Conservation (phyloP, 495 filamentous ascomycete species). For the Tirmania nivea region DNA sequence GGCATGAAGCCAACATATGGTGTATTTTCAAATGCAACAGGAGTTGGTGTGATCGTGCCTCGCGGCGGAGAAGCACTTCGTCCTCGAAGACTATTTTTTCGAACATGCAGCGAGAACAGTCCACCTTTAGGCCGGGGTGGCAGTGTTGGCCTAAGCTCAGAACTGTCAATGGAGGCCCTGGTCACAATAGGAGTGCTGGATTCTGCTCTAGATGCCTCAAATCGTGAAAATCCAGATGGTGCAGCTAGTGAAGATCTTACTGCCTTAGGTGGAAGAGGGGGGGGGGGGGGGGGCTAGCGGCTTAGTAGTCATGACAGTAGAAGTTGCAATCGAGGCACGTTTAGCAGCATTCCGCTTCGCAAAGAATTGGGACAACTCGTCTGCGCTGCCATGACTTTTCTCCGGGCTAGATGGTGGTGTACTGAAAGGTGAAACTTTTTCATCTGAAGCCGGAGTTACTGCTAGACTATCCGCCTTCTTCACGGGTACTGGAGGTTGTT, state of each 20-base stretch:
- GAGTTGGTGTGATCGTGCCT: not conserved
- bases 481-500: constrained; percentile 23
- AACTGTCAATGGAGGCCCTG: constrained; percentile 9
- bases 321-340: constrained; percentile 26
- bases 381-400: constrained; percentile 24
- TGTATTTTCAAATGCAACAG: not conserved
- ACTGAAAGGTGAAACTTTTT: constrained; percentile 64
- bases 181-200: constrained; percentile 2
- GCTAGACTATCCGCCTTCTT: constrained; percentile 15
- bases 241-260: constrained; percentile 2
- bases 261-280: constrained; percentile 7
- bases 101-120: constrained; percentile 11
- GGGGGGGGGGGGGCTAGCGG: constrained; percentile 7
- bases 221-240: constrained; percentile 10
- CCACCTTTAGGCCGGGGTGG: constrained; percentile 10
- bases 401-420: constrained; percentile 67
- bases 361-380: constrained; percentile 8
- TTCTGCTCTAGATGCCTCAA: constrained; percentile 17
- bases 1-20: not conserved
- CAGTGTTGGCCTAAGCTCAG: constrained; percentile 14
- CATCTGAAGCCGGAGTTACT: constrained; percentile 21
- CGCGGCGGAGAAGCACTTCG: constrained; percentile 18
- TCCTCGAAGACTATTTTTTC: constrained; percentile 9
- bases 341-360: constrained; percentile 6
- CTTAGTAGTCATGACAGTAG: constrained; percentile 12